These are phyloP conservation scores for Yamadazyma blattariae DNA, from an alignment of 1,139 yeast species.

Conservation along the genomic window DNA sequence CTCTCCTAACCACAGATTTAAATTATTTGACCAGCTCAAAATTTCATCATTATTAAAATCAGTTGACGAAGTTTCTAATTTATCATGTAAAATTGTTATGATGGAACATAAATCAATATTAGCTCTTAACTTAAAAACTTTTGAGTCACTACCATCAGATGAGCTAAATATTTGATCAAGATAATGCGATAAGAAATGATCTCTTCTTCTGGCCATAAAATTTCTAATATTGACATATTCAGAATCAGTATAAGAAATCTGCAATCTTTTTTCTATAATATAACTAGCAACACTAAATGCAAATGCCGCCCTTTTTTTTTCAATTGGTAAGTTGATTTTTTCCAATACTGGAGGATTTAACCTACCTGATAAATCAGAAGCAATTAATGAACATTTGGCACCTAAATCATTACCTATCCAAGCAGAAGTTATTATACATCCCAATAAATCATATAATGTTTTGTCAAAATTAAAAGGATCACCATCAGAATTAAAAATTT, in stretches of 20 bases:
- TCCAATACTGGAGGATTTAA: slow-evolving; percentile 8
- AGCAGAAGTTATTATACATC: slow-evolving; percentile 9
- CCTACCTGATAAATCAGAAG: slow-evolving; percentile 9
- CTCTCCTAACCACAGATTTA: slow-evolving; percentile 9
- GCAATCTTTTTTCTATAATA: slow-evolving; percentile 10
- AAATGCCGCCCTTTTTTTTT: slow-evolving; percentile 6
- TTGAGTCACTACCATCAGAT: slow-evolving; percentile 3
- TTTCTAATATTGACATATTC: slow-evolving; percentile 6
- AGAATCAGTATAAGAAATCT: slow-evolving; percentile 8
- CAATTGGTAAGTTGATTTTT: slow-evolving; percentile 1
- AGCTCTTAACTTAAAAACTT: slow-evolving; percentile 9
- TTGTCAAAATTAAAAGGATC: slow-evolving; percentile 3
- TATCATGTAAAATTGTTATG: slow-evolving; percentile 6
- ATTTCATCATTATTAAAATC: slow-evolving; percentile 3
- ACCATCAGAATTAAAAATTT: slow-evolving; percentile 6
- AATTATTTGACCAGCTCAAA: slow-evolving; percentile 3
- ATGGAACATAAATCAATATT: slow-evolving; percentile 9
- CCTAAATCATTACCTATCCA: slow-evolving; percentile 10
- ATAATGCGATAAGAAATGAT: slow-evolving; percentile 8
- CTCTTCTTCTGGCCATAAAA: slow-evolving; percentile 8
- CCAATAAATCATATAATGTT: slow-evolving; percentile 7
- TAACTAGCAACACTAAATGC: slow-evolving; percentile 9
- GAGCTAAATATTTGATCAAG: slow-evolving; percentile 5
- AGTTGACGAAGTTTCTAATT: not conserved
- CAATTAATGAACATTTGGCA: slow-evolving; percentile 8